Percentiles rank a stretch among this genome's conserved stretches.
phyloP scores from a whole-genome alignment of 192 early-diverging fungal genomes.

The Chytriomyces confervae region DNA sequence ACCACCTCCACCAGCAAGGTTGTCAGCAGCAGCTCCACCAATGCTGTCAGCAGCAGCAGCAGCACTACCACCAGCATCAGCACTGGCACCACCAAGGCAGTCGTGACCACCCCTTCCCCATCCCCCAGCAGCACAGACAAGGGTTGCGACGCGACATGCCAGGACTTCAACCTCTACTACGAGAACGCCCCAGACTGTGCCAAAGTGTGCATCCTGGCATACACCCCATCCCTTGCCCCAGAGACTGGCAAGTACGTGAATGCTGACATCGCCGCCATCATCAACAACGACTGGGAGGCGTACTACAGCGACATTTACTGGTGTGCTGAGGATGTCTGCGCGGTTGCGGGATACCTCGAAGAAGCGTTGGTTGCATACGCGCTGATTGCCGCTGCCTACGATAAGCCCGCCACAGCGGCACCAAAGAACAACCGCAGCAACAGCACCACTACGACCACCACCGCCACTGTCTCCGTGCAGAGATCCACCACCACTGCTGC shows the following conservation, averaged over 20 bases:
- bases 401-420: slow-evolving; percentile 32
- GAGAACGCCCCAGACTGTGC: no score
- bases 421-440: not conserved
- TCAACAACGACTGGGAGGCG: slow-evolving; percentile 30
- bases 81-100: not conserved
- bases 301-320: slow-evolving; percentile 27
- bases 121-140: no score
- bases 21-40: no score
- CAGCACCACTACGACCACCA: no score
- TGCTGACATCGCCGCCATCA: slow-evolving; percentile 20
- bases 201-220: not conserved
- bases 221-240: slow-evolving; percentile 30
- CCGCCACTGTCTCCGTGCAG: no score
- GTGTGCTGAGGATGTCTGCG: slow-evolving; percentile 7
- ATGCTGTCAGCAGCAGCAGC: no score
- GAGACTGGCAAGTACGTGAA: slow-evolving; percentile 32
- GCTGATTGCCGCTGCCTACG: slow-evolving; percentile 23
- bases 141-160: no score
- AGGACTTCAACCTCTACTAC: no score
- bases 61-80: not conserved
- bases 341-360: not conserved
- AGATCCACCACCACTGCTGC: not conserved
- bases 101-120: not conserved
- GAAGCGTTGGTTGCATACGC: slow-evolving; percentile 31
- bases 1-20: no score